A percentile compares a stretch with the other conserved stretches of the same genome.
phyloP scores from a whole-genome alignment of 78 protist genomes.

The Planoprotostelium fungivorum region DNA sequence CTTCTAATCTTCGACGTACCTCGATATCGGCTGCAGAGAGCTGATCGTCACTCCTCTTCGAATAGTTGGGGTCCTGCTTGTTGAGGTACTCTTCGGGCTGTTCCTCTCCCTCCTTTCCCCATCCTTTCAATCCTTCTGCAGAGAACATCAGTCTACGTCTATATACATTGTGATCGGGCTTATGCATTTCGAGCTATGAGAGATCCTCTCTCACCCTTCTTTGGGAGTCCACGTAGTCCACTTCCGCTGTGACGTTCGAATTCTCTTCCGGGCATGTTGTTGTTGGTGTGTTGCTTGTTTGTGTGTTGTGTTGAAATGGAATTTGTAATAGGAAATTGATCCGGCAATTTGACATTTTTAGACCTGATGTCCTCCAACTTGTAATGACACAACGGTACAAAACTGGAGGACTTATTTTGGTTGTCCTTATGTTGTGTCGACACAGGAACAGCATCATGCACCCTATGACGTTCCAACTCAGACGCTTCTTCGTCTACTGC shows the following conservation, averaged over 20 bases:
- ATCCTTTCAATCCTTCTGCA: not conserved
- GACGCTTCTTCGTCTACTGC: too few relatives aligned
- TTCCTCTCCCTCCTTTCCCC: not conserved
- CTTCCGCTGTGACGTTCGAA: not conserved
- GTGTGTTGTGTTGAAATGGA: too few relatives aligned
- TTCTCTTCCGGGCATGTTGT: not conserved
- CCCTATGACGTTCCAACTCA: too few relatives aligned
- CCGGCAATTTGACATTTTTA: too few relatives aligned
- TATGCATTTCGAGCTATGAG: not conserved
- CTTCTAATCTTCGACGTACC: not conserved
- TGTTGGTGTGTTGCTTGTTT: not conserved
- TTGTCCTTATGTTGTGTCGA: too few relatives aligned
- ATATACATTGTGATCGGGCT: too few relatives aligned
- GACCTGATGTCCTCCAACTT: too few relatives aligned
- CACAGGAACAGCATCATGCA: too few relatives aligned
- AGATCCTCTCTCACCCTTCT: not conserved
- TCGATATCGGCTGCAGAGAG: not conserved
- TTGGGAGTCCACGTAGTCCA: not conserved
- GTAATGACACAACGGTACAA: too few relatives aligned
- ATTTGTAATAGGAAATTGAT: too few relatives aligned
- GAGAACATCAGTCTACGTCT: too few relatives aligned
- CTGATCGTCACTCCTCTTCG: not conserved
- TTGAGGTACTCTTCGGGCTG: not conserved
- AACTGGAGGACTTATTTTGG: too few relatives aligned
- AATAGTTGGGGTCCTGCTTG: not conserved